These are phyloP conservation scores for Coniochaeta ligniaria DNA, from an alignment of 2,329 filamentous ascomycete genomes.

Conservation along the genomic window DNA sequence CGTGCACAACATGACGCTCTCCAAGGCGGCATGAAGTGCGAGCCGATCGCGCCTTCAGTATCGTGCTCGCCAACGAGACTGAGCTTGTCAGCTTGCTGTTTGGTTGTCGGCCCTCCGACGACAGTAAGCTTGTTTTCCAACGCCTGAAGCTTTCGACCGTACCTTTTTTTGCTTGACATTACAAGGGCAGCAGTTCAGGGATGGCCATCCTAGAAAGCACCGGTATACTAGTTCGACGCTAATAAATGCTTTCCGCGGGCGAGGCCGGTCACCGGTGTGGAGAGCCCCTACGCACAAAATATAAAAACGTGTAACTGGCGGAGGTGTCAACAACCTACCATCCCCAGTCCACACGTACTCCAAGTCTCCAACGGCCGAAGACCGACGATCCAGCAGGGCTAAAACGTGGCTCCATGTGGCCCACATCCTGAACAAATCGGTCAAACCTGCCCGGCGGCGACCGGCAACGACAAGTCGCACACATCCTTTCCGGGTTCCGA, in stretches of 20 bases:
- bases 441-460: neutral
- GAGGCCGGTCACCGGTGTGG: neutral
- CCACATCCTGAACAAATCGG: neutral
- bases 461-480: neutral
- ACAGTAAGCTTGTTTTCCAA: neutral
- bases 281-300: neutral
- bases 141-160: neutral
- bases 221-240: neutral
- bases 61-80: neutral
- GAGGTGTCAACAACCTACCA: no score
- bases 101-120: no score
- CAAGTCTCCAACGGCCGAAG: no score
- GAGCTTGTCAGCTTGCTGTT: neutral
- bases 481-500: neutral
- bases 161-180: no score
- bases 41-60: neutral
- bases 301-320: neutral
- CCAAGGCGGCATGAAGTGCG: neutral
- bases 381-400: neutral
- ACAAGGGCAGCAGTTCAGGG: neutral
- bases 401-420: neutral
- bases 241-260: neutral
- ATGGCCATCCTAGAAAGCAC: neutral
- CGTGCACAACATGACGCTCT: neutral
- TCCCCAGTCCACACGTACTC: no score